Evolutionary conservation across 306 rosid genomes (phyloP).

Genomic region (Sindora glabra): DNA sequence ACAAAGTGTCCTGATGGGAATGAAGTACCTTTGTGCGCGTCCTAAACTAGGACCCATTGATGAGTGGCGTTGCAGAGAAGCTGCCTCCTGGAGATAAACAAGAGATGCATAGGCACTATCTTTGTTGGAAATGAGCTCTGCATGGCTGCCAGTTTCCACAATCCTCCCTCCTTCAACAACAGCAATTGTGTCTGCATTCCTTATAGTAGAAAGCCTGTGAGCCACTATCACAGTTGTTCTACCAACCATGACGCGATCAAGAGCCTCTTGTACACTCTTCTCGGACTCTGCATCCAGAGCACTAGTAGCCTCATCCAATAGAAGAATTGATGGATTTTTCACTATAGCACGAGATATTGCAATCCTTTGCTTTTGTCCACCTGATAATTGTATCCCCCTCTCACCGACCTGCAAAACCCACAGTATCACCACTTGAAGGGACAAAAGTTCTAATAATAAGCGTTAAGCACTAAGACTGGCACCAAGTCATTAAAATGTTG

Average conservation of each 20-base stretch:
- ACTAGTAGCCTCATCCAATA: conserved; percentile 94
- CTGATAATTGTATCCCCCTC: conserved; percentile 93
- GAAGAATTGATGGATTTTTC: conserved; percentile 79
- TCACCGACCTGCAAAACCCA: conserved; percentile 72
- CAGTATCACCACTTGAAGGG: conserved; percentile 1
- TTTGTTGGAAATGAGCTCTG: conserved; percentile 68
- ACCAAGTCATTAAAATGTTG: too few relatives aligned
- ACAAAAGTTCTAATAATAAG: too few relatives aligned
- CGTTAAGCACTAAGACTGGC: too few relatives aligned
- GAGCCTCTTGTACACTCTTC: conserved; percentile 96
- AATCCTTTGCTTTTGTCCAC: conserved; percentile 94
- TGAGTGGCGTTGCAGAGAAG: conserved; percentile 55
- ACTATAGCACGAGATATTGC: conserved; percentile 89
- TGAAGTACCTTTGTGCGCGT: conserved; percentile 57
- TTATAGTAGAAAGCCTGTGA: conserved; percentile 88
- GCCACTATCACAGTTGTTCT: conserved; percentile 88
- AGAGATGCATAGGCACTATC: conserved; percentile 74
- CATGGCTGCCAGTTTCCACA: conserved; percentile 91
- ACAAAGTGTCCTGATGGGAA: neutral
- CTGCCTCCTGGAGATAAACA: conserved; percentile 65
- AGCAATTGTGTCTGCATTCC: conserved; percentile 77
- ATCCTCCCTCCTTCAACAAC: conserved; percentile 81
- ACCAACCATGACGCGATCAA: conserved; percentile 92
- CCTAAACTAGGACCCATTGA: conserved; percentile 45
- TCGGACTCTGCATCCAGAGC: conserved; percentile 94